Percentiles rank a stretch among this genome's conserved stretches.
Conservation (phyloP, 805 yeast genomes). For the Candida caryicola region DNA sequence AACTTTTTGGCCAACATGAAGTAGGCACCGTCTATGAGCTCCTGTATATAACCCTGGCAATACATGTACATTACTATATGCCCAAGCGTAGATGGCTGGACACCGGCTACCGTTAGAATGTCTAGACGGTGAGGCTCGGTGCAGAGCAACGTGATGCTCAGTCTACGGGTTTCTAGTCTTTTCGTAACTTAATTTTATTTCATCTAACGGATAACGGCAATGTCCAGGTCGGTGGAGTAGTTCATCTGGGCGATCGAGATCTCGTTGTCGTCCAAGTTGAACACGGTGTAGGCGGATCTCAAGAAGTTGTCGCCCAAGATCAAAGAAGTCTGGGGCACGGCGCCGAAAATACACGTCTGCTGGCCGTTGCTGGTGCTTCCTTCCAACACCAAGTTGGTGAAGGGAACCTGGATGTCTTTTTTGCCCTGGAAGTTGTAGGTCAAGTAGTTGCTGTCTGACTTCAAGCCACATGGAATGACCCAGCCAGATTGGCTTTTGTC, state of each 20-base stretch:
- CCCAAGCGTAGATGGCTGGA: no score
- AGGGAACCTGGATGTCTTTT: conserved; percentile 13
- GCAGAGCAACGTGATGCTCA: no score
- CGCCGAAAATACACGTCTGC: conserved; percentile 10
- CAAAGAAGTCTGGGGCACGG: conserved; percentile 12
- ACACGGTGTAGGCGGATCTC: conserved; percentile 24
- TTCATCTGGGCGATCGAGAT: conserved; percentile 24
- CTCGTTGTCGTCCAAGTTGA: conserved; percentile 23
- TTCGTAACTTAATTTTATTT: neutral
- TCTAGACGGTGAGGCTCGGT: no score
- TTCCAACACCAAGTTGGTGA: conserved; percentile 10
- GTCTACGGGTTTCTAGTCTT: no score
- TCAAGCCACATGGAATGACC: conserved; percentile 15
- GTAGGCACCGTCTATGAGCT: no score
- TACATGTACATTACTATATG: no score
- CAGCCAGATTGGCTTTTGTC: conserved; percentile 7
- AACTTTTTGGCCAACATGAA: conserved; percentile 69
- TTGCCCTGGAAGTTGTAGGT: conserved; percentile 9
- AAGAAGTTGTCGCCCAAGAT: conserved; percentile 30
- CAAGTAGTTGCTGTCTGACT: conserved; percentile 9
- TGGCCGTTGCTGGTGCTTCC: conserved; percentile 10
- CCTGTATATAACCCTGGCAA: conserved; percentile 4
- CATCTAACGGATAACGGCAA: conserved; percentile 8
- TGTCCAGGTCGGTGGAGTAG: conserved; percentile 13
- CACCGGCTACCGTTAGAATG: no score